Base-by-base conservation (phyloP, 228 moss, liverwort and hornwort genomes). In the Sphagnum magellanicum region DNA sequence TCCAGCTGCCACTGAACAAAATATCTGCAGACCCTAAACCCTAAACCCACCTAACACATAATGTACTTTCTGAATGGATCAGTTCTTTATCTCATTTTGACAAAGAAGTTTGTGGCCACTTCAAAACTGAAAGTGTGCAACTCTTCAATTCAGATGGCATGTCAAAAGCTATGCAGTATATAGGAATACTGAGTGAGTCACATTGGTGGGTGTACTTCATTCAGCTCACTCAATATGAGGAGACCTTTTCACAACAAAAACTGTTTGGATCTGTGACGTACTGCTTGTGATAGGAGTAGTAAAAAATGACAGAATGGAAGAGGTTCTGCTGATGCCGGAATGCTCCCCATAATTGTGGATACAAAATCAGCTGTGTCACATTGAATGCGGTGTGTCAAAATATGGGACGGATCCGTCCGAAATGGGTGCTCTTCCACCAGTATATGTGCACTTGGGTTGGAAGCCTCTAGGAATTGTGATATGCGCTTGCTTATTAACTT, bases 401-500 rank as follows among this genome's bases (percentile, higher is more conserved):
- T 73, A 66, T 98, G 98, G 50, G 89, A 84, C 55, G 90, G 92
- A 60, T 98, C 98, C 78, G 84, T 82, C 55, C 98, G 90, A 75
- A 85, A 92, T 8, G 91, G 86, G 72, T 94, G 92, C 67, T 92
- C 89, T 79, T 94, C 98, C 50, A 98, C 89, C 62, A 98, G 67
- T 7, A 98, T 92, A 68, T 92, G 84, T 8, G 90, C 88, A 74
- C 70, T 87, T 69, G 92, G 79, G 76, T 67, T 80, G 17, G 84
- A 66, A 64, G 71, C 81, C 79, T 88, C 98, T 59, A 98, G 67
- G 70, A 98, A 98, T 17, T 70, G 52, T 51, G 76, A 78, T 12
- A 94, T 60, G 60, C 98, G 90, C 78, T 92, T 92, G 77, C 98
- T 98, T 72, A 89, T 94, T 73, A 98, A 86, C 80, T 92, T 88